Base-by-base conservation (phyloP, 2,329 filamentous ascomycete species). In the Nannizziopsis arthrosporioides region DNA sequence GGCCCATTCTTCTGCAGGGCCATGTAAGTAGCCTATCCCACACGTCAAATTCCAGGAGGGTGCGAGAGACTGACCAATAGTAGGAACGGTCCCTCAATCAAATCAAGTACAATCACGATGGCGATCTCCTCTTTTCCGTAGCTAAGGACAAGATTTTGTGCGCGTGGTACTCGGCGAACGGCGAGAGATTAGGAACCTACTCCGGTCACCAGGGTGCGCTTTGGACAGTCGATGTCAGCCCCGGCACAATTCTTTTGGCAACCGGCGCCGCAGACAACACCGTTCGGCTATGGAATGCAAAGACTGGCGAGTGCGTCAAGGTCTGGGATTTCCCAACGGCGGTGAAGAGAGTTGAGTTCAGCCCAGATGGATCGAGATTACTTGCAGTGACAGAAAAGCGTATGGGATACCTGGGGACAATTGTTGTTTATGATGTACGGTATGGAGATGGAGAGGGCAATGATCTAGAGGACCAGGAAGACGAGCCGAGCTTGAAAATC, bases 241-340 rank as follows among this genome's bases (percentile, higher is more conserved):
- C 90, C 56, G 88, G 88, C 61, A 85, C 84, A 55, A 86, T 85
- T 61, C 80, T 98, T 64, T 82, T 96, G 64, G 92, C 90, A 63
- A 93, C 86, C 53, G 92, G 92, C 61, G 92, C 89, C 60, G 92
- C 92, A 69, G 92, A 98, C 74, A 96, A 96, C 77, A 95, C 90
- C 39, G 90, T 98, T 70, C 82, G 89, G 63, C 77, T 98, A 62
- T 98, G 92, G 92, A 88, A 98, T 66, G 78, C 95, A 67, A 85
- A 88, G 77, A 85, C 84, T 12, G 92, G 92, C 65, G 86, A 85
- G 66, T 83, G 85, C 66, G 78, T 98, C 63, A 95, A 96, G 81
- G 85, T 84, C 49, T 98, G 92, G 92, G 89, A 98, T 59, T 95
- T 95, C 72, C 82, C 85, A 52, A 96, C 92, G 39, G 88, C 89